phyloP scores from a whole-genome alignment of 2,329 filamentous ascomycete genomes.

The Pseudogymnoascus sp. region DNA sequence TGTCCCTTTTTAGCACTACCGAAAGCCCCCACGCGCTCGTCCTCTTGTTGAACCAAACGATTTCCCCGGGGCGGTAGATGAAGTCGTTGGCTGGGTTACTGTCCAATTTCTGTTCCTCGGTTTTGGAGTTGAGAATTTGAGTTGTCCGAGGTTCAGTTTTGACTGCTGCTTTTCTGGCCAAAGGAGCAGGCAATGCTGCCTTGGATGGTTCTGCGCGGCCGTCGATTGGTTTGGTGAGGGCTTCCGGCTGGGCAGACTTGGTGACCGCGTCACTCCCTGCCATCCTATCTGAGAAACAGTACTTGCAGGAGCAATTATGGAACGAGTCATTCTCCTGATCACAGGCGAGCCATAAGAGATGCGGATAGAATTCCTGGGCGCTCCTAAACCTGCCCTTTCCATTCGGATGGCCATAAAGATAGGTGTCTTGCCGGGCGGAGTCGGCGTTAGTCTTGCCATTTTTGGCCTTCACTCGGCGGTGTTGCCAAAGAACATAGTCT shows the following conservation, averaged over 20 bases:
- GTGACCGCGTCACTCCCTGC: conserved; percentile 32
- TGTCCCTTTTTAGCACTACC: conserved; percentile 41
- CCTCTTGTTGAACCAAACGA: conserved; percentile 48
- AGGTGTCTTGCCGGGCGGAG: conserved; percentile 51
- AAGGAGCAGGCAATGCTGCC: background rate
- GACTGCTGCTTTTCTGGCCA: background rate
- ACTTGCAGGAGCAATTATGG: conserved; percentile 50
- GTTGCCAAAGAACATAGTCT: conserved; percentile 51
- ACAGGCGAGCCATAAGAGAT: conserved; percentile 49
- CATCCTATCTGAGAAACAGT: conserved; percentile 45
- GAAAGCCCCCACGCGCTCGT: conserved; percentile 48
- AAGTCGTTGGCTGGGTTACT: conserved; percentile 38
- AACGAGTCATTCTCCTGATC: conserved; percentile 44
- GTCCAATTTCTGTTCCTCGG: conserved; percentile 44
- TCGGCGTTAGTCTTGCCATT: conserved; percentile 21
- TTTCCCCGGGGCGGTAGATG: conserved; percentile 47
- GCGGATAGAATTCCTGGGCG: conserved; percentile 54
- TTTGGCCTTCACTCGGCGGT: conserved; percentile 31
- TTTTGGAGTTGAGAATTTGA: conserved; percentile 27
- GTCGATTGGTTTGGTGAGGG: background rate
- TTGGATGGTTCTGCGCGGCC: conserved; percentile 5
- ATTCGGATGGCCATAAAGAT: conserved; percentile 53
- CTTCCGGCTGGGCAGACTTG: background rate
- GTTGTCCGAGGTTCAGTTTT: conserved; percentile 14
- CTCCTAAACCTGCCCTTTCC: conserved; percentile 53